Evolutionary conservation across 2,329 filamentous ascomycete species (phyloP).

Genomic region (Chaetomium sp.): DNA sequence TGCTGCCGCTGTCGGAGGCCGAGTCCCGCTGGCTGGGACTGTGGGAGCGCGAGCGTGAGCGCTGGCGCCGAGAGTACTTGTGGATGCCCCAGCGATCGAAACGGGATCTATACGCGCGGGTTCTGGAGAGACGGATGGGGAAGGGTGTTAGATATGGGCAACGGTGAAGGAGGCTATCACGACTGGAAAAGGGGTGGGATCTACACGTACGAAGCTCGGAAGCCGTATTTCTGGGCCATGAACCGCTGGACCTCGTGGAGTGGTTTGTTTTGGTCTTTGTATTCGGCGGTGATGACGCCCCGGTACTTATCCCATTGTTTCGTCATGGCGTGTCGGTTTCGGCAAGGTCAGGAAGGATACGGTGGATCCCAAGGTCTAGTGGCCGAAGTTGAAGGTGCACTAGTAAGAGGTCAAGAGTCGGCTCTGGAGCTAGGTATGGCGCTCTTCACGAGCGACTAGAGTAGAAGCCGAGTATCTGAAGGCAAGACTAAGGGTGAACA

Average conservation of each 20-base stretch:
- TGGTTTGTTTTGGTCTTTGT: slow-evolving; percentile 35
- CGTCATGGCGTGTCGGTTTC: slow-evolving; percentile 33
- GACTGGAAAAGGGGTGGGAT: background rate
- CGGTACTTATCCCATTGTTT: slow-evolving; percentile 38
- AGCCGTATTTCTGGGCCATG: slow-evolving; percentile 34
- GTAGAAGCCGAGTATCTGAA: too few relatives aligned
- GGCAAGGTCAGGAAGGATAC: background rate
- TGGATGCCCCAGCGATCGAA: slow-evolving; percentile 40
- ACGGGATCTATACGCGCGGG: slow-evolving; percentile 42
- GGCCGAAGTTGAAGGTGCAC: too few relatives aligned
- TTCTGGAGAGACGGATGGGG: slow-evolving; percentile 11
- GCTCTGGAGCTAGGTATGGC: too few relatives aligned
- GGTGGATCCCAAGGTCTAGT: background rate
- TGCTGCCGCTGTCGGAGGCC: background rate
- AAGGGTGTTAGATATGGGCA: background rate
- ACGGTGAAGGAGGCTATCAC: background rate
- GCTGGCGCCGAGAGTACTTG: slow-evolving; percentile 39
- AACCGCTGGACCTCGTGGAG: slow-evolving; percentile 36
- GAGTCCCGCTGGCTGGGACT: slow-evolving; percentile 1
- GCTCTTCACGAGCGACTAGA: too few relatives aligned
- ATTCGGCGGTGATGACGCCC: slow-evolving; percentile 33
- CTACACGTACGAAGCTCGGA: slow-evolving; percentile 37
- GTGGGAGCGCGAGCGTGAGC: slow-evolving; percentile 7
- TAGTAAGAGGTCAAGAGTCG: too few relatives aligned
- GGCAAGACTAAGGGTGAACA: too few relatives aligned